These are phyloP conservation scores for Curvularia lunata DNA, from an alignment of 2,329 filamentous ascomycete genomes.

Conservation along the genomic window DNA sequence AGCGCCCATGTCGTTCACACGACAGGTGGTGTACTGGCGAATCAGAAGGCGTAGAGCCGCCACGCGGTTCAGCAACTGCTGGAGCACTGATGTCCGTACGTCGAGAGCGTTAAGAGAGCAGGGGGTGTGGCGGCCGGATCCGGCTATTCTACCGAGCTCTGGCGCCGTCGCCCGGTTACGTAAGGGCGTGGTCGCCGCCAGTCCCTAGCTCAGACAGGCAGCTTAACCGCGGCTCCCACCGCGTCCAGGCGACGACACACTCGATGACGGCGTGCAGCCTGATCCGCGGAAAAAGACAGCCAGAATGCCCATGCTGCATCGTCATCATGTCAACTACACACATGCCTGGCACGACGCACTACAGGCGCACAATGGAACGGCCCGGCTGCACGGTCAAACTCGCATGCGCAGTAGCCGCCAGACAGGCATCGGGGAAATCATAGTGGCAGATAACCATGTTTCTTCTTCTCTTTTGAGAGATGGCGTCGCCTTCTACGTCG, in stretches of 20 bases:
- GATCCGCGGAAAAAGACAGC: background rate
- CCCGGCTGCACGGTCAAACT: constrained; percentile 11
- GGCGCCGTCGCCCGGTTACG: constrained; percentile 17
- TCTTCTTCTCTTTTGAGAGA: constrained; percentile 27
- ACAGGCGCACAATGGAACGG: constrained; percentile 20
- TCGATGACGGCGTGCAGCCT: background rate
- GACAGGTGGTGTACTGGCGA: constrained; percentile 28
- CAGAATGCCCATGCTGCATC: constrained; percentile 10
- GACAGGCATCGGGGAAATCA: constrained; percentile 4
- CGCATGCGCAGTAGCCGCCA: constrained; percentile 14
- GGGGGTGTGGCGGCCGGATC: constrained; percentile 6
- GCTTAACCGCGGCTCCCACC: constrained; percentile 15
- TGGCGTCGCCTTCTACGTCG: constrained; percentile 34
- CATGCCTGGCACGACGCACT: background rate
- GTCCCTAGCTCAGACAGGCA: constrained; percentile 19
- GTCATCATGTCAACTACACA: constrained; percentile 3
- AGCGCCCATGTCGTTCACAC: constrained; percentile 39
- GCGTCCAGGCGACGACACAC: background rate
- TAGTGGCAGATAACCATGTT: constrained; percentile 19
- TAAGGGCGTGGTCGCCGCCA: constrained; percentile 11
- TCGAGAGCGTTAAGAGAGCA: constrained; percentile 11
- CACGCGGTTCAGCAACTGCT: constrained; percentile 25
- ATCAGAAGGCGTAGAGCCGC: constrained; percentile 29
- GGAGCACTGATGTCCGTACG: constrained; percentile 21
- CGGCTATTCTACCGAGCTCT: constrained; percentile 26